A percentile compares a stretch with the other conserved stretches of the same genome.
These are phyloP conservation scores for Psilocybe cyanescens DNA, from an alignment of 768 basidiomycete genomes.

Conservation along the genomic window DNA sequence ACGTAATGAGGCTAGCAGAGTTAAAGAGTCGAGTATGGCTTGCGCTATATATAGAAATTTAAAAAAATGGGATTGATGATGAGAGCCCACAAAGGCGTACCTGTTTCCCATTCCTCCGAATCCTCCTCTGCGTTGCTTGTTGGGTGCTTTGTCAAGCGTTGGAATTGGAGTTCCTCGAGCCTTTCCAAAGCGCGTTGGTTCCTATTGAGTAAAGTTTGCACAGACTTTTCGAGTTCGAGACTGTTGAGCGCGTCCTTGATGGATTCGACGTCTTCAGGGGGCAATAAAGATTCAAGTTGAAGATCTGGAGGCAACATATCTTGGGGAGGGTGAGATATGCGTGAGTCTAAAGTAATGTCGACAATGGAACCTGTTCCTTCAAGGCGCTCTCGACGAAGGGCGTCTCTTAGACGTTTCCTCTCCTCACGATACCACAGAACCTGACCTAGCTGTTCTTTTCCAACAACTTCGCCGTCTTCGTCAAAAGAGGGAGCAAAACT, in stretches of 20 bases:
- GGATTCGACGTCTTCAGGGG: constrained; percentile 54
- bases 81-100: constrained; percentile 43
- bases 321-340: constrained; percentile 16
- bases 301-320: constrained; percentile 32
- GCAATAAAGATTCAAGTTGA: constrained; percentile 57
- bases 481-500: constrained; percentile 83
- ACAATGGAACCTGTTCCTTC: constrained; percentile 30
- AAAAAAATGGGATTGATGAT: constrained; percentile 3
- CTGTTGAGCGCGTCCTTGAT: constrained; percentile 65
- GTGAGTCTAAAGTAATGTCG: constrained; percentile 27
- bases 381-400: constrained; percentile 28
- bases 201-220: constrained; percentile 68
- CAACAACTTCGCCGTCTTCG: constrained; percentile 75
- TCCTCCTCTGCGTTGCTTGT: constrained; percentile 58
- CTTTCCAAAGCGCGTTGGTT: constrained; percentile 67
- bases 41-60: constrained; percentile 53
- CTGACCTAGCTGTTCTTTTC: constrained; percentile 62
- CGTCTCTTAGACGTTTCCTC: constrained; percentile 35
- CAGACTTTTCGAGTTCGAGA: constrained; percentile 69
- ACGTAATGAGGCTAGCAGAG: constrained; percentile 68
- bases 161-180: constrained; percentile 67
- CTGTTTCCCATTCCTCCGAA: constrained; percentile 84
- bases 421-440: constrained; percentile 55
- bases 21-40: constrained; percentile 71
- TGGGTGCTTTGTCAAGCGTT: constrained; percentile 52